Conservation (phyloP, 1,284 basidiomycete genomes). For the Papiliotrema fonsecae region DNA sequence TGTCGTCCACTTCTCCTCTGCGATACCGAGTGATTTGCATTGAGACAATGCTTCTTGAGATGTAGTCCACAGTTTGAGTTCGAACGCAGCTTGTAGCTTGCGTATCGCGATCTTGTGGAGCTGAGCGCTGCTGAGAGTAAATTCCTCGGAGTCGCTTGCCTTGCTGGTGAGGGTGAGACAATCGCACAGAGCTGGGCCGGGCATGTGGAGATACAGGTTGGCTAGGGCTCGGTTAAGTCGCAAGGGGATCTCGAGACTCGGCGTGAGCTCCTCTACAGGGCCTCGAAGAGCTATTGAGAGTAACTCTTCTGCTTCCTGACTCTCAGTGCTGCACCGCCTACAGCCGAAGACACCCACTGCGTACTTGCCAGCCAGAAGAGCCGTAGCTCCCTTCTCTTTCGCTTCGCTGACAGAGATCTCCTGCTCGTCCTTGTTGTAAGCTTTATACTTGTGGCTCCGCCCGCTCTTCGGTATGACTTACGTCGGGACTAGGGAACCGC, state of each 20-base stretch:
- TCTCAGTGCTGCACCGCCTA: not conserved
- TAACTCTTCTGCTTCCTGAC: not conserved
- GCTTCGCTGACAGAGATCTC: not conserved
- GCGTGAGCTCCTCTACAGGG: not conserved
- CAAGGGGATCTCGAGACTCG: not conserved
- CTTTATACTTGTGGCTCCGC: too few species aligned
- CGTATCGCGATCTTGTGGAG: not conserved
- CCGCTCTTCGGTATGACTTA: too few species aligned
- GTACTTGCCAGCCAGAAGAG: not conserved
- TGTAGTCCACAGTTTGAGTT: not conserved
- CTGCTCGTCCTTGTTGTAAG: not conserved
- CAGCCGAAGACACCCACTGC: not conserved
- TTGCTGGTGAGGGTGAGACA: not conserved
- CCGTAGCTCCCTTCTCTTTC: not conserved
- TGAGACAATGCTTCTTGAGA: not conserved
- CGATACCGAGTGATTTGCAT: not conserved
- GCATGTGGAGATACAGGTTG: not conserved
- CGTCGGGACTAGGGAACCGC: not conserved
- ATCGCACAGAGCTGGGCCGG: conserved; percentile 4
- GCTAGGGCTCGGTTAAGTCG: conserved; percentile 1
- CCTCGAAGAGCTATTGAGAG: not conserved
- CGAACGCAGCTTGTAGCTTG: not conserved
- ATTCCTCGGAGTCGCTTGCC: not conserved
- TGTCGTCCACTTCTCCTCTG: not conserved
- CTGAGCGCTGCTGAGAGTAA: not conserved